phyloP scores from a whole-genome alignment of 139 green algal species.

The Chlamydomonas asymmetrica region DNA sequence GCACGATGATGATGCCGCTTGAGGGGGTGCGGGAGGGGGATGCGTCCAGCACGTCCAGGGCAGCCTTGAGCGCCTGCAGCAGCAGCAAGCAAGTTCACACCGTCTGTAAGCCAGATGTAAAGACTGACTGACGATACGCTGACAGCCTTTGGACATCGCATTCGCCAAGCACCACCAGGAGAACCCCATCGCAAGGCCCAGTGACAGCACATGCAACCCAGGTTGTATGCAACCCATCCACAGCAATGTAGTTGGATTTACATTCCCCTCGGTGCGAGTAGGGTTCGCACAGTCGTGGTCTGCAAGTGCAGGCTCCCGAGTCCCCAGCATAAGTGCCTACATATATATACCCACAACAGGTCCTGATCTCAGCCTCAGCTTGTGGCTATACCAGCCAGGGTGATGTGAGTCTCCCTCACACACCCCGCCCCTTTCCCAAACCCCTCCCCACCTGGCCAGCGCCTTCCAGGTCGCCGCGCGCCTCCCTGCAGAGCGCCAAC shows the following conservation, averaged over 20 bases:
- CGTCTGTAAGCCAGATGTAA: no score
- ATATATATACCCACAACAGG: background rate
- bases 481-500: constrained; percentile 55
- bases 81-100: background rate
- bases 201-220: no score
- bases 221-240: no score
- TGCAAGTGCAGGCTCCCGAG: background rate
- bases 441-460: constrained; percentile 25
- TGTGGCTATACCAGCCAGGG: constrained; percentile 21
- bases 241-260: no score
- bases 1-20: constrained; percentile 1
- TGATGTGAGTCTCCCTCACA: constrained; percentile 22
- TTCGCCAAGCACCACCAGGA: background rate
- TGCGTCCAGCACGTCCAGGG: constrained; percentile 4
- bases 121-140: no score
- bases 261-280: no score
- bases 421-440: no score
- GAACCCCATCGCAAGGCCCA: background rate
- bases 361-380: background rate
- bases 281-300: background rate
- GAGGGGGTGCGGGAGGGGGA: no score
- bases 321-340: background rate
- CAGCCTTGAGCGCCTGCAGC: constrained; percentile 7
- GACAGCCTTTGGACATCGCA: background rate
- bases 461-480: constrained; percentile 27